Evolutionary conservation across 75 land plant species (phyloP), one percentile per base, ranked within the genome.

Genomic region (Pinus albicaulis): DNA sequence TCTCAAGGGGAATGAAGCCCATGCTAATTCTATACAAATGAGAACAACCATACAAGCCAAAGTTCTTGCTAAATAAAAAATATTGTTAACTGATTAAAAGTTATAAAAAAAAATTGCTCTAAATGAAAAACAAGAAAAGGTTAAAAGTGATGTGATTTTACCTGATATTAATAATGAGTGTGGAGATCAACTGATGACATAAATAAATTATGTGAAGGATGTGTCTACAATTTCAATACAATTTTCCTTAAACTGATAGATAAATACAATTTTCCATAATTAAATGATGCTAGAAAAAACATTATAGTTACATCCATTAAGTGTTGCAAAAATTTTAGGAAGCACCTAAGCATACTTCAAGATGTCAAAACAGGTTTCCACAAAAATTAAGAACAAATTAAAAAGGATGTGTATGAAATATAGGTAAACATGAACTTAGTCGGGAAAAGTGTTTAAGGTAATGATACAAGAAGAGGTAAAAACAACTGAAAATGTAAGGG

Each of bases 151-250:
- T 41, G 53, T 41, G 41, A 68, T 44, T 19, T 78, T 76, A 94
- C 98, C 98, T 95, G 98, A 74, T 93, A 95, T 36, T 93, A 91
- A 73, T 93, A 95, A 75, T 95, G 96, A 31, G 98, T 93, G 64
- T 95, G 98, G 60, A 95, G 80, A 85, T 95, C 98, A 64, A 95
- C 76, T 12, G 96, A 95, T n/a, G 98, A 95, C 98, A 95, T 93
- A 78, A 93, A 95, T 72, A 93, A 95, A 14, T 96, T 84, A 63
- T 95, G 98, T 0, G 93, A 77, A 58, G 98, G 98, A 89, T 95
- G 98, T 52, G 98, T 95, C 98, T 93, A 93, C 71, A 80, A 77
- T 60, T 75, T 65, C 7, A 64, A 56, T 59, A 74, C 63, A 26
- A 38, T 59, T 58, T 48, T 48, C 53, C 11, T 10, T 48, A 48